Evolutionary conservation across 495 filamentous ascomycete species (phyloP).

Genomic region (Neurospora tetrasperma): DNA sequence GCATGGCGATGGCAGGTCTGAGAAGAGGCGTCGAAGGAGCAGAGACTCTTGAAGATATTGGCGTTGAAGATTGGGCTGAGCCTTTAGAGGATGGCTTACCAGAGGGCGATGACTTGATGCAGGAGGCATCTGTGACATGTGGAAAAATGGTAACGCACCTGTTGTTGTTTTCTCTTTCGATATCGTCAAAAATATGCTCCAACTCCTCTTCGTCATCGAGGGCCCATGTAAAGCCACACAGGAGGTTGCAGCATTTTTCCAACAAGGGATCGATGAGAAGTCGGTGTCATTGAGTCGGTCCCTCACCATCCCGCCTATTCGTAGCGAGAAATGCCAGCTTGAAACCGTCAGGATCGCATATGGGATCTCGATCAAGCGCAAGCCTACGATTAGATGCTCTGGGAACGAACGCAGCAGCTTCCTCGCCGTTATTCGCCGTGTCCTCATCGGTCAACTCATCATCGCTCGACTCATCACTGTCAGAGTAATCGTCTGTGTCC

Average conservation of each 20-base stretch:
- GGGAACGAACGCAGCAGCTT: neutral
- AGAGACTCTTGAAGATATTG: neutral
- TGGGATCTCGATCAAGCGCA: neutral
- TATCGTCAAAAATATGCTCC: neutral
- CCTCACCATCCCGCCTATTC: neutral
- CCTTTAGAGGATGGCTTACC: neutral
- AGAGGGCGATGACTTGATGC: neutral
- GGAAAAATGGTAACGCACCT: neutral
- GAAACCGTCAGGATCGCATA: neutral
- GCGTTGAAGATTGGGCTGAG: neutral
- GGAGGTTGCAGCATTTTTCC: neutral
- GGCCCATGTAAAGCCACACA: neutral
- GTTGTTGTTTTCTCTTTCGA: neutral
- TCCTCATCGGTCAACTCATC: neutral
- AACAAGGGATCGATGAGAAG: neutral
- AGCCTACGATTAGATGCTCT: neutral
- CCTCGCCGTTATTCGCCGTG: fast-evolving
- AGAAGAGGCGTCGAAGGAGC: neutral
- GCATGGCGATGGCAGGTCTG: neutral
- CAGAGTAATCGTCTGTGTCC: neutral
- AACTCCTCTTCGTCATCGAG: neutral
- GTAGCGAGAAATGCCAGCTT: neutral
- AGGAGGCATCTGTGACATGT: neutral
- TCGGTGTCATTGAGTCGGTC: neutral
- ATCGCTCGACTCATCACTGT: neutral